Evolutionary conservation across 2,329 filamentous ascomycete genomes (phyloP).

Genomic region (Exophiala viscosa): DNA sequence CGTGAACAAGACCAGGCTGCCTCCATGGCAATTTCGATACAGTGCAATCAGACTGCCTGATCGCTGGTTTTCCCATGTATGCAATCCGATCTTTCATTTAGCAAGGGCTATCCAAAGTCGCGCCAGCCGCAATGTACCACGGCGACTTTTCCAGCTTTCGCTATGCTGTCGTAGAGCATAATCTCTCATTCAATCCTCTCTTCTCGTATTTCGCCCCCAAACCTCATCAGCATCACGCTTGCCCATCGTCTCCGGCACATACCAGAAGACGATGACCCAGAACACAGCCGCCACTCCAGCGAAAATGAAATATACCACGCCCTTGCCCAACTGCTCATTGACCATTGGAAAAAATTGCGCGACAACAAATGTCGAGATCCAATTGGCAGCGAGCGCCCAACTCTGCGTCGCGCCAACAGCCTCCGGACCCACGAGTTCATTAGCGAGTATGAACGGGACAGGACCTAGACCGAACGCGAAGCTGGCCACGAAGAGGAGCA

Average conservation of each 20-base stretch:
- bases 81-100: too few species aligned
- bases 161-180: too few species aligned
- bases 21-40: too few species aligned
- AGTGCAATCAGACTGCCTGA: too few species aligned
- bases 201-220: conserved; percentile 62
- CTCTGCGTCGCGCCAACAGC: conserved; percentile 89
- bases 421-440: conserved; percentile 83
- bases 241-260: conserved; percentile 83
- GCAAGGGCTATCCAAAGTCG: too few species aligned
- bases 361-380: conserved; percentile 84
- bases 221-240: conserved; percentile 82
- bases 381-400: conserved; percentile 83
- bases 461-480: conserved; percentile 90
- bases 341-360: conserved; percentile 92
- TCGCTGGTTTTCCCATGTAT: too few species aligned
- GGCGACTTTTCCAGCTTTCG: too few species aligned
- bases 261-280: conserved; percentile 66
- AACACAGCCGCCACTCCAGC: conserved; percentile 67
- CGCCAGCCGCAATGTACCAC: too few species aligned
- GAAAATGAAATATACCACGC: conserved; percentile 91
- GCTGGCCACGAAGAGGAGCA: conserved; percentile 79
- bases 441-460: conserved; percentile 89
- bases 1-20: too few species aligned
- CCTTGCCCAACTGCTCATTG: conserved; percentile 70
- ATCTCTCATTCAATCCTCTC: conserved; percentile 17